These are phyloP conservation scores for Fraxinus albicans DNA, from an alignment of 305 asterid species.

Conservation along the genomic window DNA sequence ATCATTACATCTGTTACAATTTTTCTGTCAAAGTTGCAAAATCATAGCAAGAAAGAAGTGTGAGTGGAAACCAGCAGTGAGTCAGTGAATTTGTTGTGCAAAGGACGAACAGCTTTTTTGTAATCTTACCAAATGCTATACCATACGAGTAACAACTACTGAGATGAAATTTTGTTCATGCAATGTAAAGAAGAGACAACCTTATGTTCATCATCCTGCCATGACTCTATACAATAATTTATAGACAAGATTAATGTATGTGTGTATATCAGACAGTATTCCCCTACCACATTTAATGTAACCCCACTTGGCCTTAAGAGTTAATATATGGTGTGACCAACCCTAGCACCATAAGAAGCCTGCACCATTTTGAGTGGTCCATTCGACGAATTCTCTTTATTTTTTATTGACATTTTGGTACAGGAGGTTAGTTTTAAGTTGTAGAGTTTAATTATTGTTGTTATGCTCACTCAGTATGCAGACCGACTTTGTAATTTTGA, in stretches of 20 bases:
- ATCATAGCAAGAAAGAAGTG: slow-evolving; percentile 29
- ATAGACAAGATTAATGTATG: background rate
- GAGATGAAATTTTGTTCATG: slow-evolving; percentile 39
- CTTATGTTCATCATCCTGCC: slow-evolving; percentile 5
- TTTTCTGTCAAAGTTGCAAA: too few relatives aligned
- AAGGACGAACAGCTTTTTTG: slow-evolving; percentile 22
- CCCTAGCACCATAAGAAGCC: slow-evolving; percentile 40
- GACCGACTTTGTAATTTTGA: background rate
- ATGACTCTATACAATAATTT: background rate
- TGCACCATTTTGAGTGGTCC: slow-evolving; percentile 47
- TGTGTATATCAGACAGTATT: background rate
- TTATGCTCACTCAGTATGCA: background rate
- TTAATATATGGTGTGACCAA: slow-evolving; percentile 39
- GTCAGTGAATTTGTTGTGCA: slow-evolving; percentile 19
- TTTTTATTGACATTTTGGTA: slow-evolving; percentile 14
- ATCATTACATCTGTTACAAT: too few relatives aligned
- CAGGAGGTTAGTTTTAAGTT: background rate
- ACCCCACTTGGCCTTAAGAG: slow-evolving; percentile 9
- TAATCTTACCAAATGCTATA: slow-evolving; percentile 24
- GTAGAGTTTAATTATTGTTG: background rate
- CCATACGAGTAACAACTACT: slow-evolving; percentile 38
- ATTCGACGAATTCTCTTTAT: slow-evolving; percentile 50
- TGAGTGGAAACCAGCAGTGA: slow-evolving; percentile 37
- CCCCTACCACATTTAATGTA: slow-evolving; percentile 11
- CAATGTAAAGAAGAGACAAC: slow-evolving; percentile 63